These are phyloP conservation scores for Pilobolus umbonatus DNA, from an alignment of 192 early-diverging fungal species.

Conservation along the genomic window DNA sequence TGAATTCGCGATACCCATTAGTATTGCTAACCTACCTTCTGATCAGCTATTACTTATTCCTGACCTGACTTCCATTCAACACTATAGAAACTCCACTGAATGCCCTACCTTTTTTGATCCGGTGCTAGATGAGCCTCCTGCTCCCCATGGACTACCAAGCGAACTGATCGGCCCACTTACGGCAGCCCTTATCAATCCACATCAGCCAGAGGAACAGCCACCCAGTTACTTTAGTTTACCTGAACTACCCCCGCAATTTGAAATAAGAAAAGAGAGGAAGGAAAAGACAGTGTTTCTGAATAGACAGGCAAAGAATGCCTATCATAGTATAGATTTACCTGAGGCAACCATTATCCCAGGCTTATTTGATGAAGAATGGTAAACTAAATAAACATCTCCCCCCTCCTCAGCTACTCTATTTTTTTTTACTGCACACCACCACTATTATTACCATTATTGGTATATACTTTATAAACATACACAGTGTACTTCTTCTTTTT, in stretches of 20 bases:
- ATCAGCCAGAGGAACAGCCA: conserved; percentile 17
- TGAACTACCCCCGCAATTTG: conserved; percentile 20
- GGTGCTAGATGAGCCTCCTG: conserved; percentile 30
- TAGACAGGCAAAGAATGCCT: conserved; percentile 4
- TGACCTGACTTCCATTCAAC: conserved; percentile 18
- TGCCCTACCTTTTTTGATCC: conserved; percentile 36
- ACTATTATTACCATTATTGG: no score
- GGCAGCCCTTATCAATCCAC: conserved; percentile 13
- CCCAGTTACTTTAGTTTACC: conserved; percentile 35
- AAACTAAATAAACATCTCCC: no score
- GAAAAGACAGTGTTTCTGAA: conserved; percentile 29
- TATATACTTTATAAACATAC: no score
- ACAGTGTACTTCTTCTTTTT: no score
- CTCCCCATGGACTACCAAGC: conserved; percentile 7
- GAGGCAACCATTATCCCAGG: conserved; percentile 28
- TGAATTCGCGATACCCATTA: conserved; percentile 37
- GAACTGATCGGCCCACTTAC: conserved; percentile 13
- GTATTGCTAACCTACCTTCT: conserved; percentile 36
- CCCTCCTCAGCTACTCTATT: no score
- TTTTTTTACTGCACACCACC: no score
- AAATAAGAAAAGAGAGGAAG: conserved; percentile 27
- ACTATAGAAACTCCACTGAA: conserved; percentile 22
- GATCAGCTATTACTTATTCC: conserved; percentile 31
- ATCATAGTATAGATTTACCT: conserved; percentile 17
- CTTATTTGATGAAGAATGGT: conserved; percentile 36